Conservation (phyloP, 2,329 filamentous ascomycete species). For the Pseudogymnoascus pannorum region DNA sequence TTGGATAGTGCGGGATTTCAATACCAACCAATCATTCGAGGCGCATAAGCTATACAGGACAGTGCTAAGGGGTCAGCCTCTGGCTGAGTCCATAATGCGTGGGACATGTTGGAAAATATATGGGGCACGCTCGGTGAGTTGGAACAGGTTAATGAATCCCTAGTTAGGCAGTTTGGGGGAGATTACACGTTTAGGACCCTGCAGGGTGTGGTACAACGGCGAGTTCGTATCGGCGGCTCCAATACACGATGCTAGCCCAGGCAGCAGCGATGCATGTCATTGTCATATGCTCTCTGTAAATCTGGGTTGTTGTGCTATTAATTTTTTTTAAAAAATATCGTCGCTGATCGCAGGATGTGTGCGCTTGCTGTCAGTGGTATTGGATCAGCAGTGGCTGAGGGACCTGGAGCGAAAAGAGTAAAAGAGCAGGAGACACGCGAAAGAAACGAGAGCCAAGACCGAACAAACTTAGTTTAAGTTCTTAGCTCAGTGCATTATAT, state of each 20-base stretch:
- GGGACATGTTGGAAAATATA: not conserved
- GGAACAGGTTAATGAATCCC: not conserved
- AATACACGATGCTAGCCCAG: not conserved
- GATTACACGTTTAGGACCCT: not conserved
- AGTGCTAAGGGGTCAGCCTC: not conserved
- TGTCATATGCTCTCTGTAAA: not conserved
- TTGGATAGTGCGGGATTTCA: not conserved
- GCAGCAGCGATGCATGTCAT: not conserved
- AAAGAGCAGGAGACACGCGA: not conserved
- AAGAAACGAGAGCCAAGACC: not conserved
- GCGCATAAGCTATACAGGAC: not conserved
- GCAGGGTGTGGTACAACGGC: not conserved
- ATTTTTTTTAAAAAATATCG: not conserved
- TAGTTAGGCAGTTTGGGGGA: not conserved
- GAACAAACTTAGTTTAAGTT: not conserved
- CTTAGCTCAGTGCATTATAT: not conserved
- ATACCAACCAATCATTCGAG: not conserved
- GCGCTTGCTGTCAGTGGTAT: not conserved
- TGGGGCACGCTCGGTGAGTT: not conserved
- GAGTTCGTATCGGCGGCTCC: not conserved
- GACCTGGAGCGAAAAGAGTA: not conserved
- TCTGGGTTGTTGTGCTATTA: not conserved
- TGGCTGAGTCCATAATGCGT: not conserved
- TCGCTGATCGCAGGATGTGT: not conserved
- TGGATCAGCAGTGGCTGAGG: not conserved